Evolutionary conservation across 73 alveolate genomes (phyloP).

Genomic region (Tetrahymena malaccensis): DNA sequence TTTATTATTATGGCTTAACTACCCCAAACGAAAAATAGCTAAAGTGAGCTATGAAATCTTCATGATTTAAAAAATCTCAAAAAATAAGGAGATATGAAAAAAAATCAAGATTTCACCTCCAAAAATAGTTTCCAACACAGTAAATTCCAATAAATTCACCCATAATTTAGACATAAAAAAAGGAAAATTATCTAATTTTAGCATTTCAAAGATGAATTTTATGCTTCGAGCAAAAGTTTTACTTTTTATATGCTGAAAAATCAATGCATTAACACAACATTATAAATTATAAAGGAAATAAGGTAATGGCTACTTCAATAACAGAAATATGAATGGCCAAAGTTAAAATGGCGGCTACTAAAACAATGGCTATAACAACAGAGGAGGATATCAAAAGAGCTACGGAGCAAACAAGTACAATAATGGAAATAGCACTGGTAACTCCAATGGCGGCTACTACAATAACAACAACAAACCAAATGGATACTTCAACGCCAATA

Average conservation of each 20-base stretch:
- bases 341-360: background rate
- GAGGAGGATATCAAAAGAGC: background rate
- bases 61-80: background rate
- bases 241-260: background rate
- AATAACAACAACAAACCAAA: background rate
- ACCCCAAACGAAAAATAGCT: background rate
- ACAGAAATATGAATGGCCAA: background rate
- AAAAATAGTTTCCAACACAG: background rate
- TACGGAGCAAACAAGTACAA: background rate
- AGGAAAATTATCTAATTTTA: too few relatives aligned
- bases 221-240: background rate
- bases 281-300: background rate
- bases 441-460: background rate
- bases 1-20: background rate
- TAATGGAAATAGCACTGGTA: background rate
- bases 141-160: background rate
- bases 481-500: background rate
- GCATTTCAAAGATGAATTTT: background rate
- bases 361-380: background rate
- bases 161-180: too few relatives aligned
- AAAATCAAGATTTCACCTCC: background rate
- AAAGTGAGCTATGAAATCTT: background rate
- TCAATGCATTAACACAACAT: background rate
- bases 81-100: background rate
- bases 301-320: background rate